These are phyloP conservation scores for Moniliophthora roreri DNA, from an alignment of 1,284 basidiomycete genomes.

Conservation along the genomic window DNA sequence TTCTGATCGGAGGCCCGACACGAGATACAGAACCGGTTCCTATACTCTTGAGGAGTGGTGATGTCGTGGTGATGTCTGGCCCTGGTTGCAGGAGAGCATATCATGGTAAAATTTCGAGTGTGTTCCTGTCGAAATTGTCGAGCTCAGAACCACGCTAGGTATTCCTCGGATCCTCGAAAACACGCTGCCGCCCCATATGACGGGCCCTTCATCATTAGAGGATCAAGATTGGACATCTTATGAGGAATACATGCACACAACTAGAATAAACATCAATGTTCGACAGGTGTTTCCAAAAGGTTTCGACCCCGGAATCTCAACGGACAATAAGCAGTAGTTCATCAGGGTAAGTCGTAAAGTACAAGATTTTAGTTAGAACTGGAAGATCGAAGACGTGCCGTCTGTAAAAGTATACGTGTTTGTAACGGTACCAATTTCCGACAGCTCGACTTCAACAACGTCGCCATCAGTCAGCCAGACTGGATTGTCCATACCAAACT, in stretches of 20 bases:
- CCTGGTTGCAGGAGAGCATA: constrained; percentile 80
- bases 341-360: neutral
- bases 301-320: constrained; percentile 44
- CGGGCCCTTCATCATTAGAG: constrained; percentile 22
- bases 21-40: constrained; percentile 76
- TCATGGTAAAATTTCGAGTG: constrained; percentile 58
- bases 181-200: constrained; percentile 69
- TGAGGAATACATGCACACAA: constrained; percentile 59
- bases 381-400: neutral
- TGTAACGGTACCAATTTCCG: constrained; percentile 32
- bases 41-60: constrained; percentile 83
- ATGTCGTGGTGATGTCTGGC: constrained; percentile 91
- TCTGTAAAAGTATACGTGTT: constrained; percentile 9
- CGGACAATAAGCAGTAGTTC: neutral
- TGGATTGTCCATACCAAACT: constrained; percentile 34
- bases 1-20: constrained; percentile 84
- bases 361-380: constrained; percentile 2
- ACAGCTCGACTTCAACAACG: constrained; percentile 38
- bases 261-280: constrained; percentile 88
- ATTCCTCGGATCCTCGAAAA: constrained; percentile 84
- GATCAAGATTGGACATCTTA: constrained; percentile 56
- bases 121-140: neutral
- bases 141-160: constrained; percentile 35
- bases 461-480: constrained; percentile 38
- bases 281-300: constrained; percentile 82